Evolutionary conservation across 2,329 filamentous ascomycete genomes (phyloP).

Genomic region (Eutypa lata): DNA sequence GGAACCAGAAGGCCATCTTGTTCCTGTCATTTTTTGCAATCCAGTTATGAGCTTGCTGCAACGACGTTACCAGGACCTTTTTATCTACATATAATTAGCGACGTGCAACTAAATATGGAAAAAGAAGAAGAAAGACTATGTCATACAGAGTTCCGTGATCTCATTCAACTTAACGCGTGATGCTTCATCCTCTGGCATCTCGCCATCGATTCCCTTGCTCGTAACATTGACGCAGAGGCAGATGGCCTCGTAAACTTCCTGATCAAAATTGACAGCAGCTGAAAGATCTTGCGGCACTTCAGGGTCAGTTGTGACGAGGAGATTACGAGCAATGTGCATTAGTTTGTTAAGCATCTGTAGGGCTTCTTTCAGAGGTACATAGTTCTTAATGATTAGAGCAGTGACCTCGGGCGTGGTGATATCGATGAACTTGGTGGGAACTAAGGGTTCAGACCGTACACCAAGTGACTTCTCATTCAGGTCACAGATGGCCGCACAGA

Average conservation of each 20-base stretch:
- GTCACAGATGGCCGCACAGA: slow-evolving; percentile 58
- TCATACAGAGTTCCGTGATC: slow-evolving; percentile 62
- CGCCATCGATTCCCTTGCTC: slow-evolving; percentile 64
- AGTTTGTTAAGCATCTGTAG: slow-evolving; percentile 63
- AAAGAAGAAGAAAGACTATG: background rate
- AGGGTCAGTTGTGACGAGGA: slow-evolving; percentile 62
- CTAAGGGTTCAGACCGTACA: slow-evolving; percentile 49
- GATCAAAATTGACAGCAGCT: slow-evolving; percentile 61
- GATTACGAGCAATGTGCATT: slow-evolving; percentile 63
- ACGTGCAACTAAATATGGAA: background rate
- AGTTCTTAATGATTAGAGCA: slow-evolving; percentile 60
- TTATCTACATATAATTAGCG: slow-evolving; percentile 48
- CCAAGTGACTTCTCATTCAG: slow-evolving; percentile 59
- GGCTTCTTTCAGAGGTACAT: slow-evolving; percentile 58
- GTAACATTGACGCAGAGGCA: slow-evolving; percentile 65
- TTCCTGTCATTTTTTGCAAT: slow-evolving; percentile 66
- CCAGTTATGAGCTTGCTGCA: slow-evolving; percentile 69
- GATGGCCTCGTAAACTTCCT: slow-evolving; percentile 64
- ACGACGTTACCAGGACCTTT: slow-evolving; percentile 61
- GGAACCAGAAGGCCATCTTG: slow-evolving; percentile 68
- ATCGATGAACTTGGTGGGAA: slow-evolving; percentile 48
- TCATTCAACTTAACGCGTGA: slow-evolving; percentile 58
- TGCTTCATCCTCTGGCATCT: slow-evolving; percentile 55
- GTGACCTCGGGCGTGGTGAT: slow-evolving; percentile 62
- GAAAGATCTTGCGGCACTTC: slow-evolving; percentile 65